These are phyloP conservation scores for Allantophomopsis cytisporea DNA, from an alignment of 2,329 filamentous ascomycete species.

Conservation along the genomic window DNA sequence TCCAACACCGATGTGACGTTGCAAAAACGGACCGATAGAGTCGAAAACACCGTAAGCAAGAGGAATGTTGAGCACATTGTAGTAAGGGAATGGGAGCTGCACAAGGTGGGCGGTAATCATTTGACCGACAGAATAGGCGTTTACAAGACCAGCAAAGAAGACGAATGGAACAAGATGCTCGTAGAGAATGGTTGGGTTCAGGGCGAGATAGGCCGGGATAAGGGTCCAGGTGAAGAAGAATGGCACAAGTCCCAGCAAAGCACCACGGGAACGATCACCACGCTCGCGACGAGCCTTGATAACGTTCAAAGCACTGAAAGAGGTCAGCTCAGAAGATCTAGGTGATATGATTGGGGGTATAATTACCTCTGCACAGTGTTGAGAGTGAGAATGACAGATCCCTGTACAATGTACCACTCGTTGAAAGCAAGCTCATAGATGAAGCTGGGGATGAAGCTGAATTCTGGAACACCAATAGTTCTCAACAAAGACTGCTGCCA, in stretches of 20 bases:
- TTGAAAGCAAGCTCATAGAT: slow-evolving; percentile 77
- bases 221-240: slow-evolving; percentile 69
- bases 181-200: slow-evolving; percentile 74
- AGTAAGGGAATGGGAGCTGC: slow-evolving; percentile 77
- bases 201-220: slow-evolving; percentile 64
- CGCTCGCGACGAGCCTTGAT: slow-evolving; percentile 65
- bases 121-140: slow-evolving; percentile 88
- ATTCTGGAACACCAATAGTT: slow-evolving; percentile 51
- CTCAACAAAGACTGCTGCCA: slow-evolving; percentile 82
- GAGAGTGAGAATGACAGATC: slow-evolving; percentile 64
- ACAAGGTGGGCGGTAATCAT: slow-evolving; percentile 94
- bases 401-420: slow-evolving; percentile 87
- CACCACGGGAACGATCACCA: slow-evolving; percentile 56
- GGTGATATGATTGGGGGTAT: neutral
- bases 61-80: slow-evolving; percentile 72
- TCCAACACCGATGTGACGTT: slow-evolving; percentile 39
- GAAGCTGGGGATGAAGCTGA: slow-evolving; percentile 48
- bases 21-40: slow-evolving; percentile 57
- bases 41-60: slow-evolving; percentile 70
- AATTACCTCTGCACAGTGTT: slow-evolving; percentile 60
- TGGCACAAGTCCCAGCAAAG: slow-evolving; percentile 72
- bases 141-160: slow-evolving; percentile 78
- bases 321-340: slow-evolving; percentile 10
- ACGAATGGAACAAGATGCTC: slow-evolving; percentile 80
- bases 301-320: slow-evolving; percentile 59